Evolutionary conservation across 257 asterid genomes (phyloP).

Genomic region (Rhazya stricta): DNA sequence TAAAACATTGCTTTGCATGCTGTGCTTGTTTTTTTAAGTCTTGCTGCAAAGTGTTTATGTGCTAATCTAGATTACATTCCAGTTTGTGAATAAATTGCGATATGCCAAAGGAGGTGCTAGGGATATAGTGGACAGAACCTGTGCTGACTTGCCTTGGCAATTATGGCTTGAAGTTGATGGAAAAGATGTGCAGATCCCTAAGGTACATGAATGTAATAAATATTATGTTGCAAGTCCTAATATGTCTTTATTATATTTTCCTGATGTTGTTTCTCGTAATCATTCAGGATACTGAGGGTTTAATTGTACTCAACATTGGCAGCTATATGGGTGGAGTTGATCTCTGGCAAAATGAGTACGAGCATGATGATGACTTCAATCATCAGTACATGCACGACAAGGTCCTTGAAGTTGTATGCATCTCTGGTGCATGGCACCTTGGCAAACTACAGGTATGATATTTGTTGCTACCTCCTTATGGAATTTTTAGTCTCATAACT

Average conservation of each 20-base stretch:
- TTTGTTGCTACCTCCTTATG: background rate
- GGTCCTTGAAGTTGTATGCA: slow-evolving; percentile 80
- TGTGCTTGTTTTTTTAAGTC: too few relatives aligned
- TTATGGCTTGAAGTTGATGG: slow-evolving; percentile 89
- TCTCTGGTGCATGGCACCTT: slow-evolving; percentile 90
- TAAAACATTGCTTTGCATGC: too few relatives aligned
- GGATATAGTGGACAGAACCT: slow-evolving; percentile 85
- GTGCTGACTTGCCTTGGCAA: slow-evolving; percentile 93
- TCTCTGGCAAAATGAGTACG: slow-evolving; percentile 84
- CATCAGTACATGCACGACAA: slow-evolving; percentile 81
- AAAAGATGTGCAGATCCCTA: slow-evolving; percentile 61
- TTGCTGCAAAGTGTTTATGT: background rate
- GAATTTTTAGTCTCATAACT: too few relatives aligned
- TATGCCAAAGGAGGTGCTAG: slow-evolving; percentile 88
- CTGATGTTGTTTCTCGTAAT: slow-evolving; percentile 16
- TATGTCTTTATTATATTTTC: slow-evolving; percentile 10
- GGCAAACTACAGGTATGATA: slow-evolving; percentile 77
- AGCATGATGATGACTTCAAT: slow-evolving; percentile 63
- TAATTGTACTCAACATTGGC: slow-evolving; percentile 81
- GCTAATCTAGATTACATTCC: slow-evolving; percentile 32
- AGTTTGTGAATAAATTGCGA: slow-evolving; percentile 80
- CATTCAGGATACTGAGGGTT: slow-evolving; percentile 71
- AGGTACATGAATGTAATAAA: slow-evolving; percentile 33
- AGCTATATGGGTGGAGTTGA: slow-evolving; percentile 96
- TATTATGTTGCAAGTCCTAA: background rate